These are phyloP conservation scores for Corylus heterophylla DNA, from an alignment of 306 rosid genomes.

Conservation along the genomic window DNA sequence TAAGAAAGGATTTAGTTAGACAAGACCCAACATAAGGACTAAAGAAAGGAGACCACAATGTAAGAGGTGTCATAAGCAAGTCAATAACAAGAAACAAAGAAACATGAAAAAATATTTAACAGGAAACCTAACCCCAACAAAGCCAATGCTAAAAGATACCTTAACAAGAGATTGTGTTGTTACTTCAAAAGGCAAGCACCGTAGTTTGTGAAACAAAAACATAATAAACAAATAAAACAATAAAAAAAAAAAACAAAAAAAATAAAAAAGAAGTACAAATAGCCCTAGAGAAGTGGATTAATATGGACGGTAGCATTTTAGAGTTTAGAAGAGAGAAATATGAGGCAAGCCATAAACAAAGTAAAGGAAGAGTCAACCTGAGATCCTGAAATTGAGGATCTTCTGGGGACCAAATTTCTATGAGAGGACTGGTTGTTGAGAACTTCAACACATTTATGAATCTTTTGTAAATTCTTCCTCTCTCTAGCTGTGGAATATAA, in stretches of 20 bases:
- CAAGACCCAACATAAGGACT: constrained; percentile 25
- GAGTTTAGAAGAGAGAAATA: constrained; percentile 4
- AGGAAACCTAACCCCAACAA: constrained; percentile 35
- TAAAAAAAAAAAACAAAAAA: not conserved
- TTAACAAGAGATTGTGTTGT: constrained; percentile 29
- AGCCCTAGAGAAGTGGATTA: constrained; percentile 36
- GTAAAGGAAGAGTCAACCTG: constrained; percentile 36
- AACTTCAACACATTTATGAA: constrained; percentile 14
- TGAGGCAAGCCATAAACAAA: constrained; percentile 22
- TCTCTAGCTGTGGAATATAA: not conserved
- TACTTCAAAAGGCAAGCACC: constrained; percentile 32
- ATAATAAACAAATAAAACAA: constrained; percentile 14
- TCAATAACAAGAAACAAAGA: constrained; percentile 51
- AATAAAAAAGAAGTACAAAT: constrained; percentile 13
- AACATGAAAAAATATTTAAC: constrained; percentile 19
- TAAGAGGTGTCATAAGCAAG: constrained; percentile 35
- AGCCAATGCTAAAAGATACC: constrained; percentile 31
- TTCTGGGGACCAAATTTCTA: constrained; percentile 20
- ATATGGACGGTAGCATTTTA: constrained; percentile 22
- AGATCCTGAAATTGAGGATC: constrained; percentile 56
- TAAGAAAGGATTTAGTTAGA: not conserved
- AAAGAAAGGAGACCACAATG: constrained; percentile 22
- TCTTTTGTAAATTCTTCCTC: constrained; percentile 19
- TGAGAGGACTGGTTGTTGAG: constrained; percentile 36
- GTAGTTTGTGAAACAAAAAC: constrained; percentile 36